Evolutionary conservation across 345 rosid genomes (phyloP), one percentile per base, ranked within the genome.

Genomic region (Dipteronia sinensis): DNA sequence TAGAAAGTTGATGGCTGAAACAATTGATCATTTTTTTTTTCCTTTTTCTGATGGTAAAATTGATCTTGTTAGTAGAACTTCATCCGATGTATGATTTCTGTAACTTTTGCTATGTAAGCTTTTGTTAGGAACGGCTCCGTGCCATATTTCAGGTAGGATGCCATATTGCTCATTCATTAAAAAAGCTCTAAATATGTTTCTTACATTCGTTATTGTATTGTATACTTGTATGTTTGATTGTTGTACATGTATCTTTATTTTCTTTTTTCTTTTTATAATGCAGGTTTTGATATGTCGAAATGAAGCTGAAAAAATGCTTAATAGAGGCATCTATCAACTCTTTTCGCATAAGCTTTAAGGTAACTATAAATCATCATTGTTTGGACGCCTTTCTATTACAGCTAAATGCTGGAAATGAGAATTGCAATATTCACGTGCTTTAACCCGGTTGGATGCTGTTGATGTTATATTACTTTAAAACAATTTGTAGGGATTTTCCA

Each of bases 251-350:
- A 51, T 51, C 4, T 13, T 49, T 38, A n/a, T 66, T 47, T 46
- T 38, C 42, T 38, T 17, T 70, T 17, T 44, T 2, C 8, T 44
- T 25, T 75, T 78, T 49, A 71, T 72, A 40, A 77, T 84, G 63
- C 87, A 96, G 99, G 88, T 96, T 75, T 88, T 96, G 87, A 94
- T 96, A 78, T 94, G 97, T 80, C 88, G 95, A 82, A 96, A 96
- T 78, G 98, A 96, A 84, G 97, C 94, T 76, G 99, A 96, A 83
- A n/a, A 92, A 90, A 80, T 96, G 99, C 85, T 88, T 96, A 66
- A 96, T 92, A 79, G 99, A 96, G 82, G 92, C 98, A 79, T 94
- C 97, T 34, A 94, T 96, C 83, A 96, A 96, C 83, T 96, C 98
- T 58, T 84, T 96, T 69, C 92, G 95, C 46, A 92, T 94, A 86